Evolutionary conservation across 345 rosid species (phyloP), one percentile per base, ranked within the genome.

Genomic region (Dovyalis caffra): DNA sequence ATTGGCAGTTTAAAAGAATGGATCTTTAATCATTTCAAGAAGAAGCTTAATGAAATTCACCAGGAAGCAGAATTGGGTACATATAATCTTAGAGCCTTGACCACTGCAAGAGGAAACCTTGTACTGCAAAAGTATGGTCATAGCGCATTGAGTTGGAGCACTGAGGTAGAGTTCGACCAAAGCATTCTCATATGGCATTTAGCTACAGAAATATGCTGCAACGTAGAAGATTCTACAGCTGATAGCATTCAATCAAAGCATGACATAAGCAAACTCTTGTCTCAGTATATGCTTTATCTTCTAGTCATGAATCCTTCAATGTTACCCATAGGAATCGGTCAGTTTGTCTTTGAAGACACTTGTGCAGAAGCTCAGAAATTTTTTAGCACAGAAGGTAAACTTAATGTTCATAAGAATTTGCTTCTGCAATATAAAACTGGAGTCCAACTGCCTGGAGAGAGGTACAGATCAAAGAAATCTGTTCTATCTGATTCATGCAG

Each of bases 101-200:
- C 12, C 29, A 60, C 26, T 60, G 26, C 64, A 60, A 60, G 64
- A 60, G 35, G 66, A 18, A 29, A 63, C 16, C 16, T 63, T 10
- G n/a, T 28, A 4, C 15, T 31, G 14, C 66, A 29, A 16, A 28
- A 31, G 18, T 11, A 60, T 60, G n/a, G 66, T 28, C 7, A 26
- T 6, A 20, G 38, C 29, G 66, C 8, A 40, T 23, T 73, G 5
- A 43, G 38, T 61, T 64, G 69, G 69, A 73, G 57, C 23, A 31
- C 45, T 25, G 74, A 84, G 26, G 70, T 77, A 0, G 87, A 85
- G 49, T 88, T 81, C 26, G 88, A 88, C 26, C 83, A 84, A 70
- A 85, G 87, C 83, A 60, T 88, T 62, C 87, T 88, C 0, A 64
- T 85, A 11, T 88, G 90, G 92, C 88, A 88, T 63, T 79, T 88